A percentile compares a stretch with the other conserved stretches of the same genome.
These are phyloP conservation scores for Hyphopichia homilentoma DNA, from an alignment of 805 yeast species.

Conservation along the genomic window DNA sequence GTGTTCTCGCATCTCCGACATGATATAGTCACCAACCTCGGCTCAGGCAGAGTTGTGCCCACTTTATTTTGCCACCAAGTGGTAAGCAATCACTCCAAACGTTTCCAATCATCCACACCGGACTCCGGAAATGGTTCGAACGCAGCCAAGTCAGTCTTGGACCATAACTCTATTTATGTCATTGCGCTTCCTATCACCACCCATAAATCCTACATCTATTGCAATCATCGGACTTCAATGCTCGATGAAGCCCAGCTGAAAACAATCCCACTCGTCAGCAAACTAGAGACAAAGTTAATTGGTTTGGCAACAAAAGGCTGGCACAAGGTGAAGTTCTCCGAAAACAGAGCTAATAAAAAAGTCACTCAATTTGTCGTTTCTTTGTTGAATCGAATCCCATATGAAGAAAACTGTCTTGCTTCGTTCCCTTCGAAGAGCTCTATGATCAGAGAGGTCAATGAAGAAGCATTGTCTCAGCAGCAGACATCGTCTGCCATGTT, in stretches of 20 bases:
- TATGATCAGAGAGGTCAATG: conserved; percentile 48
- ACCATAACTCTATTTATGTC: conserved; percentile 51
- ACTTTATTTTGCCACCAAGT: too few relatives aligned
- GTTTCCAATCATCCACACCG: too few relatives aligned
- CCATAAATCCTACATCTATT: conserved; percentile 58
- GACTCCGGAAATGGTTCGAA: background rate
- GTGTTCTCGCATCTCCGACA: too few relatives aligned
- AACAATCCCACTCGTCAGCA: conserved; percentile 30
- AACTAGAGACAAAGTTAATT: conserved; percentile 44
- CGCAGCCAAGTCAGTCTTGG: conserved; percentile 1
- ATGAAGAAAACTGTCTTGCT: conserved; percentile 72
- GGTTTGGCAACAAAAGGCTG: conserved; percentile 55
- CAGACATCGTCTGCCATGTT: conserved; percentile 11
- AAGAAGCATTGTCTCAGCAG: conserved; percentile 18
- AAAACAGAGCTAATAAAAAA: conserved; percentile 51
- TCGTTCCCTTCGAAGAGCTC: conserved; percentile 70
- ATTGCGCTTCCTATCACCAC: conserved; percentile 71
- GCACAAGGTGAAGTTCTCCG: conserved; percentile 56
- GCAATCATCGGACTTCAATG: conserved; percentile 49
- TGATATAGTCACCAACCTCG: too few relatives aligned
- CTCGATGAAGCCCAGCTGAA: conserved; percentile 22
- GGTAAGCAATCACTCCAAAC: too few relatives aligned
- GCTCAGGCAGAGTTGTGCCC: too few relatives aligned
- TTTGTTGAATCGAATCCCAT: conserved; percentile 63
- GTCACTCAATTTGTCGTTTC: conserved; percentile 52